These are phyloP conservation scores for Eremothecium gossypii DNA, from an alignment of 1,139 yeast species.

Conservation along the genomic window DNA sequence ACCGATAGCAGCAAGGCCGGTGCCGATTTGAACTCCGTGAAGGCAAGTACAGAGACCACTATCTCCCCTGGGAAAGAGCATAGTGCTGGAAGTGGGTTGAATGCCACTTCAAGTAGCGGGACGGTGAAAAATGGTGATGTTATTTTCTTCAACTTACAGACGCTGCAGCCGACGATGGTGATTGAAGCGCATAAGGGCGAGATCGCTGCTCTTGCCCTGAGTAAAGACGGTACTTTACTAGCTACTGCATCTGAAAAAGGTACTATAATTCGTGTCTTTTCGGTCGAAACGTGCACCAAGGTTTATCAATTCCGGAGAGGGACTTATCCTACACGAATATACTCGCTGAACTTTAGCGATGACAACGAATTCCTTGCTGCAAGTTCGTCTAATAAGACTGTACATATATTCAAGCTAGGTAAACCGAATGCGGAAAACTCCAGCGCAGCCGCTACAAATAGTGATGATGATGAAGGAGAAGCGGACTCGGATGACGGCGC, in stretches of 20 bases:
- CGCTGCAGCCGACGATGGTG: slow-evolving; percentile 77
- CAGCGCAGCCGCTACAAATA: slow-evolving; percentile 17
- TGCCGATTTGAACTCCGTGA: not conserved
- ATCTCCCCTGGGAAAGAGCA: slow-evolving; percentile 6
- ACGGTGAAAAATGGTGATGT: slow-evolving; percentile 68
- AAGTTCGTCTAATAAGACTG: slow-evolving; percentile 85
- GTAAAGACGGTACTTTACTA: slow-evolving; percentile 69
- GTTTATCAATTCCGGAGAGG: slow-evolving; percentile 89
- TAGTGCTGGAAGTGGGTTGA: slow-evolving; percentile 8
- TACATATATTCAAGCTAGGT: slow-evolving; percentile 71
- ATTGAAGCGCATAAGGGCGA: slow-evolving; percentile 90
- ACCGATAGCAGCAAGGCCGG: slow-evolving; percentile 1
- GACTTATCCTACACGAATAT: slow-evolving; percentile 85
- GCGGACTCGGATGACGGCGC: slow-evolving; percentile 31
- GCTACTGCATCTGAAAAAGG: slow-evolving; percentile 97
- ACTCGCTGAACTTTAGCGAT: slow-evolving; percentile 68
- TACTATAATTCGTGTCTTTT: slow-evolving; percentile 79
- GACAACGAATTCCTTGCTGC: slow-evolving; percentile 72
- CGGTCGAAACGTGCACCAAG: slow-evolving; percentile 75
- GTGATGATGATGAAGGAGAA: slow-evolving; percentile 27
- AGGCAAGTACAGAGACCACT: not conserved
- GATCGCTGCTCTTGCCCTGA: slow-evolving; percentile 68
- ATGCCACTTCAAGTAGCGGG: slow-evolving; percentile 27
- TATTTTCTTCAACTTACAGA: slow-evolving; percentile 66
- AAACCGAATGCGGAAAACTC: slow-evolving; percentile 11